These are phyloP conservation scores for Globisporangium paddicum DNA, from an alignment of 352 stramenopile genomes.

Conservation along the genomic window DNA sequence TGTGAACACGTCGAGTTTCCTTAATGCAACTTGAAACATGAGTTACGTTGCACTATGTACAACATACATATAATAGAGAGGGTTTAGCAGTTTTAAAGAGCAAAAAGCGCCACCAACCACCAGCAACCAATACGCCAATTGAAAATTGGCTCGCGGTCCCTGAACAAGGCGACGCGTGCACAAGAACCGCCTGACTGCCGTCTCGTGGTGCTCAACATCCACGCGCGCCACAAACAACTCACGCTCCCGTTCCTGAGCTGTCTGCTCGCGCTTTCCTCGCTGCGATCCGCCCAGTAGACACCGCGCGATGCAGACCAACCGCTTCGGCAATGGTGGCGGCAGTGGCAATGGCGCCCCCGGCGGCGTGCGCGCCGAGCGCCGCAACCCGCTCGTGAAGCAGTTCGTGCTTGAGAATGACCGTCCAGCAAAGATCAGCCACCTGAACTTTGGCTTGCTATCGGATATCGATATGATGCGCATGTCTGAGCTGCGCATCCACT, in stretches of 20 bases:
- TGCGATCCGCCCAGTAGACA: background rate
- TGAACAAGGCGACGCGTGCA: background rate
- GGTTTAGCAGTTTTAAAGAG: too few relatives aligned
- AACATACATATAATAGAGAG: too few relatives aligned
- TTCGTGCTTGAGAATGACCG: slow-evolving; percentile 87
- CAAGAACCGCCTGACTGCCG: background rate
- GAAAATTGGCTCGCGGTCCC: background rate
- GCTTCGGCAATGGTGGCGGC: slow-evolving; percentile 14
- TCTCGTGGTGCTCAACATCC: background rate
- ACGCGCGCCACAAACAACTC: background rate
- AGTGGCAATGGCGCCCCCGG: slow-evolving; percentile 7
- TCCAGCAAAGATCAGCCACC: slow-evolving; percentile 94
- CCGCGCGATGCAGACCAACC: slow-evolving; percentile 30
- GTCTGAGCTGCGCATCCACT: slow-evolving; percentile 92
- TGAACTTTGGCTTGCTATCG: slow-evolving; percentile 97
- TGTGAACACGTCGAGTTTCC: too few relatives aligned
- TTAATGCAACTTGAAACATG: too few relatives aligned
- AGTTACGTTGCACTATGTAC: too few relatives aligned
- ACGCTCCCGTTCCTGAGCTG: background rate
- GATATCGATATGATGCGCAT: slow-evolving; percentile 95
- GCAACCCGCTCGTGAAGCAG: slow-evolving; percentile 87
- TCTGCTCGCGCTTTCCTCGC: background rate
- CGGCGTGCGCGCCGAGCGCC: slow-evolving; percentile 44
- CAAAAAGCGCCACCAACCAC: background rate
- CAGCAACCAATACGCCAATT: too few relatives aligned